Base-by-base conservation (phyloP, 768 basidiomycete genomes). In the Boletales sp. region DNA sequence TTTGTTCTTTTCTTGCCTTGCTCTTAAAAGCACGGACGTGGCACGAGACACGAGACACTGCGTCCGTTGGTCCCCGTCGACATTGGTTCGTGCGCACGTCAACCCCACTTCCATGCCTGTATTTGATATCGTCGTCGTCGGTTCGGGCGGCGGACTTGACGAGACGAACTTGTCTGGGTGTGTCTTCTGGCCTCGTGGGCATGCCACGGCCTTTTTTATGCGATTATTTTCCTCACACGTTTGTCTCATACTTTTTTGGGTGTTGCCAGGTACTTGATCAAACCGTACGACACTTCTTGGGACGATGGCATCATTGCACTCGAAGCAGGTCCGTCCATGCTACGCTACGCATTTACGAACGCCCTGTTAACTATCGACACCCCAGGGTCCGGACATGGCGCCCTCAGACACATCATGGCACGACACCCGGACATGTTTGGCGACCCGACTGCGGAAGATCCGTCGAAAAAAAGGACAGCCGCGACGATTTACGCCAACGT, bases 151-250 rank as follows among this genome's bases (percentile, higher is more conserved):
- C 40, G 94, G 94, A 43, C 92, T 91, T 8, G 79, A 86, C 58
- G 94, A 97, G 69, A 86, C 84, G 19, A 90, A 97, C 71, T 69
- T 97, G 54, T 90, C 89, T 24, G 86, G 82, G 93, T 92, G 65
- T 57, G 85, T 77, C 40, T 36, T 6, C 3, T 2, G 30, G 17
- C 15, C 36, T 3, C 8, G 12, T 44, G 10, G 1, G 8, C 21
- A 1, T 19, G 9, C 41, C 34, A 8, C 38, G 17, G 38, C 24
- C 45, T 37, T 18, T 43, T 40, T 35, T 35, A 27, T 27, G 6
- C 7, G 24, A 27, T 27, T 27, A 7, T 44, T 55, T 47, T 40
- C 31, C 43, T 38, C 51, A 55, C 58, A 18, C 53, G 56, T 51
- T 51, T 40, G 24, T 27, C 34, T 42, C 17, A 37, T 44, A 17